Conservation (phyloP, 1,139 yeast genomes). For the Yamadazyma atmosphaerica region DNA sequence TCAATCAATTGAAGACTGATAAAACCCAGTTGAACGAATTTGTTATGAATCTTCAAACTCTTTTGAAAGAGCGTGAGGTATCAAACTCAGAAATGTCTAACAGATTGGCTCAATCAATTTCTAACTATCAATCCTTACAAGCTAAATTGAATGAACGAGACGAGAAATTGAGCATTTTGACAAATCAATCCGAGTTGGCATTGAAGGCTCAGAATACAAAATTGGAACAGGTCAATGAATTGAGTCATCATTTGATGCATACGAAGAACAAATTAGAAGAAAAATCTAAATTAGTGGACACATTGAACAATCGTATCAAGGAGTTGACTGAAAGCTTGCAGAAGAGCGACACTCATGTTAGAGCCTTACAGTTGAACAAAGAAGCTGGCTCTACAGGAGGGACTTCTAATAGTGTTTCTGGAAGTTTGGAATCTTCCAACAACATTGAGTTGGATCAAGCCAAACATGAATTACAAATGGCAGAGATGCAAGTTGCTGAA, state of each 20-base stretch:
- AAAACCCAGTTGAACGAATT: constrained; percentile 59
- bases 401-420: constrained; percentile 2
- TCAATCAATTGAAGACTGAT: constrained; percentile 56
- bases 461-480: constrained; percentile 35
- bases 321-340: constrained; percentile 17
- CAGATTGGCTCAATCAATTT: constrained; percentile 51
- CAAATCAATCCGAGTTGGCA: constrained; percentile 56
- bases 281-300: constrained; percentile 26
- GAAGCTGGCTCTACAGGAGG: constrained; percentile 5
- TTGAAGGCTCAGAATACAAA: constrained; percentile 65
- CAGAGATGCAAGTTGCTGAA: constrained; percentile 42
- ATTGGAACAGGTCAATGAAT: constrained; percentile 59
- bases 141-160: constrained; percentile 52
- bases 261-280: constrained; percentile 40
- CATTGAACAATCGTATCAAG: constrained; percentile 25
- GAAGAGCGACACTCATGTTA: constrained; percentile 18
- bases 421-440: constrained; percentile 5
- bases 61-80: constrained; percentile 63
- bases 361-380: constrained; percentile 13
- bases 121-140: constrained; percentile 53
- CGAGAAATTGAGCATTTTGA: constrained; percentile 45
- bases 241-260: constrained; percentile 42
- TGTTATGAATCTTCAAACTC: constrained; percentile 60
- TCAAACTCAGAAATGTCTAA: constrained; percentile 51
- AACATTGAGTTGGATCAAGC: constrained; percentile 33